Evolutionary conservation across 2,329 filamentous ascomycete species (phyloP), one percentile per base, ranked within the genome.

Genomic region (Ophiostoma populinum): DNA sequence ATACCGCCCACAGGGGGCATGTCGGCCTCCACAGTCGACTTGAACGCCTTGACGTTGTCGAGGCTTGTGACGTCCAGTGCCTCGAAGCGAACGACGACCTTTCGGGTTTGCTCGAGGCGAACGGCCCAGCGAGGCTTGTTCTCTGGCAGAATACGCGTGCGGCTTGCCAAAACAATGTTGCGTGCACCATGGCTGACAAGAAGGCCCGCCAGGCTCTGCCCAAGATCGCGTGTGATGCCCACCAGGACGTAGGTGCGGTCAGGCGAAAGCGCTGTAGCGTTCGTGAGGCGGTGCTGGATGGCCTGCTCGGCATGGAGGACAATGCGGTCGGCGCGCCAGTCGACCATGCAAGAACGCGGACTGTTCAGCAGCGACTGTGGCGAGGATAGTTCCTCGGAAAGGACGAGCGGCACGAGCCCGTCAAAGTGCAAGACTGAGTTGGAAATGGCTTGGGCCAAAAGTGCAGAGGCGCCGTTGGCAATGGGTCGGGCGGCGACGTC

Each of bases 171-270:
- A 1, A 60, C 51, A 24, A 62, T 47, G 42, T 58, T 39, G 0
- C 51, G 46, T 0, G 58, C 59, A 0, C 59, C 59, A 5, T 55
- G 49, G 9, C 49, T 29, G 3, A 53, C 43, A 17, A 62, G 49
- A 0, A 62, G 46, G 2, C 49, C 48, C 38, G 53, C 55, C n/a
- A 62, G 38, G 32, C 56, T 60, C 43, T 62, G 59, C 10, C 58
- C 59, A 12, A 61, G 48, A 37, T 62, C 58, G n/a, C 56, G 52
- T 0, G 58, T 61, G 28, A 61, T 42, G 7, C 59, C 59, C 7
- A 56, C 45, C 0, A 62, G 41, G 9, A 59, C 35, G 36, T 62
- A 61, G 0, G 58, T 59, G 38, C 51, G 53, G 35, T 51, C 27
- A n/a, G n/a, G n/a, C n/a, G n/a, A n/a, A n/a, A n/a, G n/a, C n/a